Base-by-base conservation (phyloP, 352 stramenopile species). In the Globisporangium paddicum region DNA sequence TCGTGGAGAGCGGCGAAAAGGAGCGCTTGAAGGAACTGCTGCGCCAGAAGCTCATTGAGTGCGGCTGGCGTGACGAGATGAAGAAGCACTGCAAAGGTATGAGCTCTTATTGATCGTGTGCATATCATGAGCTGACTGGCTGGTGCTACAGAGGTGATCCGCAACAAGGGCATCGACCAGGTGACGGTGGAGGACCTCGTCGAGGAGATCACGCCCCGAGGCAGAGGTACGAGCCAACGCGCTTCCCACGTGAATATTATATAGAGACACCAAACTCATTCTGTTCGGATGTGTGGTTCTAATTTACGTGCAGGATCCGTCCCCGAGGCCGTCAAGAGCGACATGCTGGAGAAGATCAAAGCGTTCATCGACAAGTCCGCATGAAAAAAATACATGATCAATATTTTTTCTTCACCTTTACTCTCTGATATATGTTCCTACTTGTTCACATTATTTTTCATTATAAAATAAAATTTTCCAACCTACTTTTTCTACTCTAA, bases 101-200 rank as follows among this genome's bases (percentile, higher is more conserved):
- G n/a, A n/a, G n/a, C n/a, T n/a, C n/a, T n/a, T n/a, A n/a, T n/a
- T n/a, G n/a, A n/a, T n/a, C n/a, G n/a, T n/a, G n/a, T n/a, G n/a
- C n/a, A n/a, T n/a, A n/a, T n/a, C n/a, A n/a, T n/a, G n/a, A n/a
- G n/a, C n/a, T n/a, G n/a, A n/a, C n/a, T n/a, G n/a, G n/a, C n/a
- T n/a, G n/a, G n/a, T n/a, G n/a, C n/a, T 50, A 71, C 68, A 94
- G 93, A 98, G 68, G 81, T 98, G 37, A 98, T 98, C 60, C 75
- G 89, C 50, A 95, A 72, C 63, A 98, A 98, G 60, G 93, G 92
- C 21, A 90, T 98, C 54, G 87, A 98, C 61, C 88, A 97, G 68
- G 95, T 98, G 52, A 98, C 90, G 0, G 89, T 98, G 38, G 94
- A 98, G 60, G 91, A 98, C 62, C 69, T 98, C 45, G 86, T 98